Evolutionary conservation across 768 basidiomycete genomes (phyloP).

Genomic region (Infundibulicybe gibba): DNA sequence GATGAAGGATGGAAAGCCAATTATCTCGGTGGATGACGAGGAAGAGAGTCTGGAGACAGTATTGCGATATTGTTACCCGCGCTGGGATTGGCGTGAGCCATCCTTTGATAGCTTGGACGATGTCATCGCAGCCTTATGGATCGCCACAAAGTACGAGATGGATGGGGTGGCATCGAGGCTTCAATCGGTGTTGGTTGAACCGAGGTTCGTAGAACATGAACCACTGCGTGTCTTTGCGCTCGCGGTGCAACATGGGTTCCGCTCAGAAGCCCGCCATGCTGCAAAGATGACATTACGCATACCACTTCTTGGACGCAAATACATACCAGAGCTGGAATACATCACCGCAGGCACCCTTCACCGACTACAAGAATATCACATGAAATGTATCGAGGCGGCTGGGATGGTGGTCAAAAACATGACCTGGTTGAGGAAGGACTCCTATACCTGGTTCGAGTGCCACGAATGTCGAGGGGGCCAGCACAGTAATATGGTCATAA

Average conservation of each 20-base stretch:
- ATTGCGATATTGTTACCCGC: not conserved
- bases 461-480: conserved; percentile 6
- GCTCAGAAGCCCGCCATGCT: conserved; percentile 11
- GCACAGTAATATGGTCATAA: conserved; percentile 1
- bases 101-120: conserved; percentile 6
- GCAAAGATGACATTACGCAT: conserved; percentile 13
- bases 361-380: conserved; percentile 26
- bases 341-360: conserved; percentile 23
- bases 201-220: conserved; percentile 10
- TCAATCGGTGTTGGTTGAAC: conserved; percentile 8
- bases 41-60: not conserved
- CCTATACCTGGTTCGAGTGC: conserved; percentile 13
- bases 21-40: conserved; percentile 6
- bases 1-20: conserved; percentile 4
- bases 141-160: conserved; percentile 21
- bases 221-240: conserved; percentile 18
- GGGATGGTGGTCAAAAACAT: conserved; percentile 8
- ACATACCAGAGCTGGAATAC: conserved; percentile 24
- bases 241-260: conserved; percentile 7
- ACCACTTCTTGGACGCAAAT: conserved; percentile 13
- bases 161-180: conserved; percentile 11
- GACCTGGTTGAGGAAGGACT: conserved; percentile 13
- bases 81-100: not conserved
- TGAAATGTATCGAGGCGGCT: conserved; percentile 17
- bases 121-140: conserved; percentile 8